Conservation (phyloP, 345 rosid genomes). For the Toxicodendron radicans region DNA sequence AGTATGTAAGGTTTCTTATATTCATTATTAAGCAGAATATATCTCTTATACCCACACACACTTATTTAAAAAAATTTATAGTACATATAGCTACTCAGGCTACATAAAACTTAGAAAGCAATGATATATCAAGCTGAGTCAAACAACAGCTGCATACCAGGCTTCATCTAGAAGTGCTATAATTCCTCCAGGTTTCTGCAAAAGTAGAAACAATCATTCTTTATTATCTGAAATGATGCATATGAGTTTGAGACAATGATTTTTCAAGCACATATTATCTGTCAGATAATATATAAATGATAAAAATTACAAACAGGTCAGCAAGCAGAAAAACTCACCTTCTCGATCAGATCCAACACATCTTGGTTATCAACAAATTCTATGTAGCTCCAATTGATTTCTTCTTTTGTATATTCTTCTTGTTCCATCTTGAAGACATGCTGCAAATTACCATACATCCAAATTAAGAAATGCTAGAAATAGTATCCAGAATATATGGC, state of each 20-base stretch:
- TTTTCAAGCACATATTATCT: conserved; percentile 8
- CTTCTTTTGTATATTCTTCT: conserved; percentile 97
- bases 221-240: conserved; percentile 18
- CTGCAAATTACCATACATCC: conserved; percentile 44
- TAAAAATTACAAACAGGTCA: conserved; percentile 14
- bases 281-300: conserved; percentile 8
- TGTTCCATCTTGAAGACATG: conserved; percentile 99
- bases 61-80: neutral
- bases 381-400: conserved; percentile 99
- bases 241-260: conserved; percentile 3
- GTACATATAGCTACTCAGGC: neutral
- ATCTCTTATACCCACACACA: neutral
- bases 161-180: conserved; percentile 99
- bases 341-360: conserved; percentile 95
- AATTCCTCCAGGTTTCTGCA: conserved; percentile 99
- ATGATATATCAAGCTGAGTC: conserved; percentile 18
- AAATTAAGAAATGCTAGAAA: conserved; percentile 21
- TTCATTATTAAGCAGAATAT: conserved; percentile 19
- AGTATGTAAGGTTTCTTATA: conserved; percentile 10
- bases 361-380: conserved; percentile 99
- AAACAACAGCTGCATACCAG: conserved; percentile 57
- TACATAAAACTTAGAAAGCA: conserved; percentile 13
- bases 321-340: conserved; percentile 46
- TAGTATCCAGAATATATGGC: conserved; percentile 6
- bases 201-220: conserved; percentile 22